phyloP scores from a whole-genome alignment of 2,329 filamentous ascomycete genomes.

The Colletotrichum higginsianum region DNA sequence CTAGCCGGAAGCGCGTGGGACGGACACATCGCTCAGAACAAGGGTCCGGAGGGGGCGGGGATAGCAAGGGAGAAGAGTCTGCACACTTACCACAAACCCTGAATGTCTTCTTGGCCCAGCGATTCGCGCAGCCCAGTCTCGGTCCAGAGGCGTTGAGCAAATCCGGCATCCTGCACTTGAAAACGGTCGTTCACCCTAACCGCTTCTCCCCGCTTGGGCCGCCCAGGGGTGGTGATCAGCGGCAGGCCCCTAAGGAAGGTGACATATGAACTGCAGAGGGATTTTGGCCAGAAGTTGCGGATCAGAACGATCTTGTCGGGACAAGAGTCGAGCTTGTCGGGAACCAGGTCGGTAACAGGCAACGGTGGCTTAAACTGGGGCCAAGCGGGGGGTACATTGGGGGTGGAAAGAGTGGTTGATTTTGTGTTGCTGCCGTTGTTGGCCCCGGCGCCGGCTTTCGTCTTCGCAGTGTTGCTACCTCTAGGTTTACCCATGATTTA shows the following conservation, averaged over 20 bases:
- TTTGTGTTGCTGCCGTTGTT: conserved; percentile 29
- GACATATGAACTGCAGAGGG: conserved; percentile 82
- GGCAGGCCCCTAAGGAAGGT: conserved; percentile 79
- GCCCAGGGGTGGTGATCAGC: conserved; percentile 82
- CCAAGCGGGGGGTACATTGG: conserved; percentile 67
- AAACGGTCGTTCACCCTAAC: conserved; percentile 91
- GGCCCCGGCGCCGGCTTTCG: conserved; percentile 21
- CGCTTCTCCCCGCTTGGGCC: conserved; percentile 85
- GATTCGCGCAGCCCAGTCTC: conserved; percentile 81
- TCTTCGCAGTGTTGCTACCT: conserved; percentile 32
- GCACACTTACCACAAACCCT: conserved; percentile 61
- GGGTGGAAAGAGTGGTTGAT: conserved; percentile 28
- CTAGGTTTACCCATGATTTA: conserved; percentile 45
- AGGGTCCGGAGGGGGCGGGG: conserved; percentile 14
- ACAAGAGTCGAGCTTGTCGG: conserved; percentile 66
- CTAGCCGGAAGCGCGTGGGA: conserved; percentile 37
- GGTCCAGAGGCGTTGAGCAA: conserved; percentile 83
- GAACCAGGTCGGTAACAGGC: conserved; percentile 74
- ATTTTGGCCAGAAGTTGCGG: conserved; percentile 80
- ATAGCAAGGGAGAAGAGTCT: conserved; percentile 4
- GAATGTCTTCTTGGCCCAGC: conserved; percentile 57
- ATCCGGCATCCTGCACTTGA: conserved; percentile 81
- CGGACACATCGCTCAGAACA: conserved; percentile 15
- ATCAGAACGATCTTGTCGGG: conserved; percentile 80
- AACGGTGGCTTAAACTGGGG: conserved; percentile 79